A percentile compares a stretch with the other conserved stretches of the same genome.
phyloP scores from a whole-genome alignment of 2,329 filamentous ascomycete species.

The Gliomastix tumulicola region DNA sequence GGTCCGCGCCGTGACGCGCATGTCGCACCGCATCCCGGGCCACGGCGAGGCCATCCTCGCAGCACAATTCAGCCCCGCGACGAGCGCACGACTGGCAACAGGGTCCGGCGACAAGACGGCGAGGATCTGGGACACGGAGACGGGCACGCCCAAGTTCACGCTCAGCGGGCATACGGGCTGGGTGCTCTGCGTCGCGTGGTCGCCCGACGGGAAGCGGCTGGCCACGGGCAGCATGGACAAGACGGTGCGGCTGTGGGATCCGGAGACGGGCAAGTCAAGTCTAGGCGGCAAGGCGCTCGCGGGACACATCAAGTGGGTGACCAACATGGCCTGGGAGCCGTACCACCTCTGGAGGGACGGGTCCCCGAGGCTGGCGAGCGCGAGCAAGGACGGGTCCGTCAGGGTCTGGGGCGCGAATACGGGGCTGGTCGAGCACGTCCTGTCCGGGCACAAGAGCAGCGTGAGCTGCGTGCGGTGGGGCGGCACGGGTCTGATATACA shows the following conservation, averaged over 20 bases:
- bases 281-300: conserved; percentile 64
- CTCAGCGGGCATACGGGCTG: conserved; percentile 83
- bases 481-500: conserved; percentile 79
- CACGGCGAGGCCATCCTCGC: conserved; percentile 88
- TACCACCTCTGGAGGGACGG: conserved; percentile 74
- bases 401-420: conserved; percentile 80
- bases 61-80: conserved; percentile 76
- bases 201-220: conserved; percentile 71
- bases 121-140: conserved; percentile 91
- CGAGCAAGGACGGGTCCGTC: conserved; percentile 84
- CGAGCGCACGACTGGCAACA: conserved; percentile 72
- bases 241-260: conserved; percentile 83
- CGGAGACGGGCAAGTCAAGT: conserved; percentile 69
- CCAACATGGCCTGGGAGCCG: conserved; percentile 84
- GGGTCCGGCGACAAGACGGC: conserved; percentile 89
- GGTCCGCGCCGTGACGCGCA: conserved; percentile 85
- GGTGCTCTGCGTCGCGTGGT: conserved; percentile 85
- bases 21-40: conserved; percentile 80
- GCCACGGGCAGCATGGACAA: conserved; percentile 94
- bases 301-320: conserved; percentile 86
- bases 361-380: conserved; percentile 75
- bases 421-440: conserved; percentile 70
- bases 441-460: conserved; percentile 82
- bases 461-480: conserved; percentile 94
- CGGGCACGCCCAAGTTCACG: conserved; percentile 80